Conservation (phyloP, 345 rosid species). For the Eucalyptus fibrosa region DNA sequence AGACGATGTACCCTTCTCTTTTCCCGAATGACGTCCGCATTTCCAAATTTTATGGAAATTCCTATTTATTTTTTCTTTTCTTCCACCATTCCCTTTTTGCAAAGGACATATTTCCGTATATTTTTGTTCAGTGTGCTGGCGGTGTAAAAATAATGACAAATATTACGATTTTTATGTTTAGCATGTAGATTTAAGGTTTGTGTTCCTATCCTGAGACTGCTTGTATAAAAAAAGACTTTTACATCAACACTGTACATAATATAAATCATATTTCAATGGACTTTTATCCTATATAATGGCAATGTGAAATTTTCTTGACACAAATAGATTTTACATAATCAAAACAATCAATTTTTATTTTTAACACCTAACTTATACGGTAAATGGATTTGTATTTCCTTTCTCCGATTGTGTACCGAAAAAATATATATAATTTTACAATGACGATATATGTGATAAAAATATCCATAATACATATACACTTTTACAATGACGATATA, state of each 20-base stretch:
- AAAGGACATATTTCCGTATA: not conserved
- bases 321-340: too few relatives aligned
- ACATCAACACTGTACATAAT: too few relatives aligned
- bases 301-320: not conserved
- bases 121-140: too few relatives aligned
- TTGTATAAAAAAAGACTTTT: not conserved
- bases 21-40: not conserved
- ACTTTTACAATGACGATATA: not conserved
- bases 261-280: too few relatives aligned
- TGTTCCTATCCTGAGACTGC: not conserved
- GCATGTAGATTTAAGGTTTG: too few relatives aligned
- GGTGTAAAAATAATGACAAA: too few relatives aligned
- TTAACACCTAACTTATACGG: not conserved
- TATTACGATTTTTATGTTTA: too few relatives aligned
- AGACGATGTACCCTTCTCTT: not conserved
- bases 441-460: not conserved
- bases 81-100: too few relatives aligned
- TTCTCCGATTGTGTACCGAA: rapidly evolving
- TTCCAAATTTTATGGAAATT: not conserved
- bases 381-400: not conserved
- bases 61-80: too few relatives aligned
- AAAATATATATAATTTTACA: not conserved
- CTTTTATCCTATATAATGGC: not conserved
- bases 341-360: not conserved
- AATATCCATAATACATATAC: not conserved